Conservation (phyloP, 371 early-diverging fungal genomes). For the Lichtheimia corymbifera region DNA sequence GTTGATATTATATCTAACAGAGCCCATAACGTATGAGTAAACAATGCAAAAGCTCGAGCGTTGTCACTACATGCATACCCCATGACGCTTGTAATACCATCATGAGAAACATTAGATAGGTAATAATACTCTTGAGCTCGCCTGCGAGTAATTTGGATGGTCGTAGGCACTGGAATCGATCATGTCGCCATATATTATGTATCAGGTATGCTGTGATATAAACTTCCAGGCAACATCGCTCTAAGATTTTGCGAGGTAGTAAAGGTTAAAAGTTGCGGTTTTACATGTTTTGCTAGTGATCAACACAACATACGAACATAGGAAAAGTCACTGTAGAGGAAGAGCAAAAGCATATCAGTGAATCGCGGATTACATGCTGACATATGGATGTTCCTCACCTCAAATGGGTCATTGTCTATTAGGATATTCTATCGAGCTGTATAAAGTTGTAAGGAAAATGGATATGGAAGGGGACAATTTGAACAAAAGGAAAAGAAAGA, state of each 20-base stretch:
- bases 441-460: constrained; percentile 1
- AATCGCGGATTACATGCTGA: not conserved
- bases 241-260: constrained; percentile 13
- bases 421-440: not conserved
- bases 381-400: constrained; percentile 21
- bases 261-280: not conserved
- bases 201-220: constrained; percentile 32
- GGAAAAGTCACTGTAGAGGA: constrained; percentile 36
- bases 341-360: not conserved
- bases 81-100: constrained; percentile 40
- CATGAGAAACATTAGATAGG: constrained; percentile 40
- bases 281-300: not conserved
- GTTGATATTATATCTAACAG: constrained; percentile 39
- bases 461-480: not conserved
- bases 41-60: not conserved
- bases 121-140: constrained; percentile 48
- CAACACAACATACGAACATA: constrained; percentile 31
- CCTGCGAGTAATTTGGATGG: constrained; percentile 35
- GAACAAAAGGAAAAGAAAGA: constrained; percentile 3
- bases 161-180: constrained; percentile 38
- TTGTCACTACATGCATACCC: constrained; percentile 23
- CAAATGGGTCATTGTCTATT: constrained; percentile 34
- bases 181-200: constrained; percentile 32
- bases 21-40: not conserved
- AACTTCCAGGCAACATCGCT: constrained; percentile 33